Evolutionary conservation across 306 rosid genomes (phyloP).

Genomic region (Lithocarpus polystachyus): DNA sequence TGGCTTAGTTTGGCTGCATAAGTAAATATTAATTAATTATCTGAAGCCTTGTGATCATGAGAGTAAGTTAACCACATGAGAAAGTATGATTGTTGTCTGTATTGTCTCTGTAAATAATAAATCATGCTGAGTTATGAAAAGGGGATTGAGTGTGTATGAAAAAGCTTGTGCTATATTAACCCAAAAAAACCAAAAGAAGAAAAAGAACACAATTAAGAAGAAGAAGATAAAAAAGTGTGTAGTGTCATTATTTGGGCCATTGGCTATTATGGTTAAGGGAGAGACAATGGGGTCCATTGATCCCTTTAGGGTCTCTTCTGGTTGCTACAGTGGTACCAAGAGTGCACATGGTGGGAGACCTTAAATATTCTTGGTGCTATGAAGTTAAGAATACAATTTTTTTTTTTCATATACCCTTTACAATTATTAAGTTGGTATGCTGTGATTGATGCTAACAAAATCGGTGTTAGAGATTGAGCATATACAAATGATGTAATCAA

Average conservation of each 20-base stretch:
- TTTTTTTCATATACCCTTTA: too few relatives aligned
- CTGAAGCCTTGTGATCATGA: not conserved
- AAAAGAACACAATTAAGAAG: conserved; percentile 3
- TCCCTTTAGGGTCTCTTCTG: not conserved
- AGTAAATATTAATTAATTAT: not conserved
- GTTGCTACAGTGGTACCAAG: not conserved
- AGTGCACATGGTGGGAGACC: conserved; percentile 14
- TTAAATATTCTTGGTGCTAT: not conserved
- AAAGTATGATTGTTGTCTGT: conserved; percentile 20
- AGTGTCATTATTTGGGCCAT: conserved; percentile 32
- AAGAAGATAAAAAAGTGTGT: conserved; percentile 1
- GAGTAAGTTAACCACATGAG: not conserved
- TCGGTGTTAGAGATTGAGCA: too few relatives aligned
- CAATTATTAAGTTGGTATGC: too few relatives aligned
- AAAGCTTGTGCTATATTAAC: not conserved
- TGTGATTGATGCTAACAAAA: too few relatives aligned
- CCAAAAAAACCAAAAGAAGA: conserved; percentile 6
- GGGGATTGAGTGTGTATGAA: conserved; percentile 21
- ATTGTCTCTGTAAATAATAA: conserved; percentile 46
- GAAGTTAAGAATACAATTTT: too few relatives aligned
- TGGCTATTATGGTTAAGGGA: conserved; percentile 5
- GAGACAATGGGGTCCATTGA: conserved; percentile 8
- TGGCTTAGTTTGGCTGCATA: conserved; percentile 43
- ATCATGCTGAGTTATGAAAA: conserved; percentile 28
- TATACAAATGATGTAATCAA: too few relatives aligned